Conservation (phyloP, 805 yeast species). For the Cyberlindnera veronae region DNA sequence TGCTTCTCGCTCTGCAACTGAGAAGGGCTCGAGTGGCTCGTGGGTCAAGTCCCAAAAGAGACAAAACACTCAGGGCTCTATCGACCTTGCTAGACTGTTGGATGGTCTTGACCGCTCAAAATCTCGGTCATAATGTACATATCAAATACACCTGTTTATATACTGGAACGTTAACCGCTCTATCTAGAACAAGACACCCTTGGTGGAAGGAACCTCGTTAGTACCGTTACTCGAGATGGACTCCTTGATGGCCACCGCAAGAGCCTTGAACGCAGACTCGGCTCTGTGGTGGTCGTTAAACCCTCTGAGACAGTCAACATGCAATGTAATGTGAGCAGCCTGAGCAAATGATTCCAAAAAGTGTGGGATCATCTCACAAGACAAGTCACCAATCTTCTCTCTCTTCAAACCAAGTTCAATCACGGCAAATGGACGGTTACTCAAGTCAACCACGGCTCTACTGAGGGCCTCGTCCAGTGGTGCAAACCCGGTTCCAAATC, state of each 20-base stretch:
- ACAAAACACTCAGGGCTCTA: too few species aligned
- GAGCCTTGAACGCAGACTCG: conserved; percentile 93
- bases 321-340: conserved; percentile 85
- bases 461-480: conserved; percentile 96
- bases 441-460: conserved; percentile 92
- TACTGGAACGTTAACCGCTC: not conserved
- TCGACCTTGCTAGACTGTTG: too few species aligned
- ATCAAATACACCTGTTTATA: too few species aligned
- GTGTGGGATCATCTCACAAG: conserved; percentile 98
- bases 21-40: too few species aligned
- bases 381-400: conserved; percentile 88
- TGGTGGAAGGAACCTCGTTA: conserved; percentile 92
- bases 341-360: conserved; percentile 92
- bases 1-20: too few species aligned
- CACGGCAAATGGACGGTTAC: conserved; percentile 90
- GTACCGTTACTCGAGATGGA: conserved; percentile 81
- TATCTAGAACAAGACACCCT: conserved; percentile 77
- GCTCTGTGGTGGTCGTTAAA: conserved; percentile 95
- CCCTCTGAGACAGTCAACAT: conserved; percentile 92
- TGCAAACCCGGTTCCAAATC: conserved; percentile 92
- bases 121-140: too few species aligned
- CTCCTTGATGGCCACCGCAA: conserved; percentile 88
- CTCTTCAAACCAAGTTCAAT: conserved; percentile 86
- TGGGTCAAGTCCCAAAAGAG: too few species aligned
- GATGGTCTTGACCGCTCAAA: too few species aligned